Base-by-base conservation (phyloP, 345 rosid species). In the Ricinus communis region DNA sequence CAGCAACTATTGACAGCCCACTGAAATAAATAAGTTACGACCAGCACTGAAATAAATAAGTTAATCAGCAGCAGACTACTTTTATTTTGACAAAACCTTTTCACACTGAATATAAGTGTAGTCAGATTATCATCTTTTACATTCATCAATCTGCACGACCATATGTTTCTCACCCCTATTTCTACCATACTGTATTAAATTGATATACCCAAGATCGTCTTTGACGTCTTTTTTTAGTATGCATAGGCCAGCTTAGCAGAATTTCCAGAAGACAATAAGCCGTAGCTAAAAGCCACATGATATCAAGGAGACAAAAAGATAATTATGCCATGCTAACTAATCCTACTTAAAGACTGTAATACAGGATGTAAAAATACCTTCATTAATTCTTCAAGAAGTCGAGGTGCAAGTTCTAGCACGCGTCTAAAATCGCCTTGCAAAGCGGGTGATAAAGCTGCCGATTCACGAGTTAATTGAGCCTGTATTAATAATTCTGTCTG, bases 401-500 rank as follows among this genome's bases (percentile, higher is more conserved):
- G 90, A 81, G 98, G 99, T 63, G 99, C 86, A 80, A 92, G 96
- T 82, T 90, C 98, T 58, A 95, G 84, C 31, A 92, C 90, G 59
- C 87, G 96, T 77, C 82, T 90, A 74, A 95, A 90, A 83, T 95
- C 99, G 74, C 77, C 82, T 30, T 72, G 80, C 85, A 95, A 81
- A 74, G 91, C 83, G 54, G 97, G 98, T 62, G 98, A 86, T 70
- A 95, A 80, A 50, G 85, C 83, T 51, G 83, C 85, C 59, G 92
- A 82, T 85, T 86, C 88, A 65, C 90, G 92, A 58, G 94, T 90
- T 80, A 95, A 83, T 66, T 95, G 99, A 47, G 99, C 97, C 84
- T 95, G 99, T 79, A 95, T 90, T 88, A 95, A 83, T 87, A 95
- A 78, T 81, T 95, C 99, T 46, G 96, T 92, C 99, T 92, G 88